phyloP scores from a whole-genome alignment of 2,329 filamentous ascomycete genomes.

The Setomelanomma holmii region DNA sequence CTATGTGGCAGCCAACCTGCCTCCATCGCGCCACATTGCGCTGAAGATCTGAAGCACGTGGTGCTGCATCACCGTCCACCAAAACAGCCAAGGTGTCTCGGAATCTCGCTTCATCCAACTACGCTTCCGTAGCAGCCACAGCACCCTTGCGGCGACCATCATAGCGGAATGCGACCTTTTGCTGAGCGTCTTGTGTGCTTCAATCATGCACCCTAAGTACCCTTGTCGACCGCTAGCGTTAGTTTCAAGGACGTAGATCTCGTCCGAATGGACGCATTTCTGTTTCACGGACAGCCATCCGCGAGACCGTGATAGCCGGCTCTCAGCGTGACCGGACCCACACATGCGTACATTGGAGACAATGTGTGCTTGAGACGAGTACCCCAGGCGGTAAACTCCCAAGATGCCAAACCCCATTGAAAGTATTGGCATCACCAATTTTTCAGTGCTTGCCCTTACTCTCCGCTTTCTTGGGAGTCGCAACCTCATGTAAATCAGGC shows the following conservation, averaged over 20 bases:
- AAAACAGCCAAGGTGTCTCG: constrained; percentile 40
- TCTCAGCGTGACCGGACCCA: constrained; percentile 18
- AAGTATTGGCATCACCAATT: constrained; percentile 39
- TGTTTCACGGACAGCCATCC: constrained; percentile 21
- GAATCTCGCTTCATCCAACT: constrained; percentile 22
- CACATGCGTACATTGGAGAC: constrained; percentile 31
- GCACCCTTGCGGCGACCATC: constrained; percentile 3
- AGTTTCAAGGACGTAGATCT: constrained; percentile 32
- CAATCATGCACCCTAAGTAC: constrained; percentile 13
- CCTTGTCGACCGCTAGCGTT: constrained; percentile 26
- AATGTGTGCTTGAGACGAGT: constrained; percentile 27
- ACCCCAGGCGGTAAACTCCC: constrained; percentile 21
- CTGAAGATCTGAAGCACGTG: constrained; percentile 27
- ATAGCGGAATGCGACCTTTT: constrained; percentile 2
- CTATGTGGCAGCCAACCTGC: constrained; percentile 8
- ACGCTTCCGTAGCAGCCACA: constrained; percentile 9
- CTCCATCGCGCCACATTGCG: constrained; percentile 5
- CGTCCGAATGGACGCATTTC: constrained; percentile 15
- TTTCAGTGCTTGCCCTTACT: constrained; percentile 23
- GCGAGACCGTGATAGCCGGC: constrained; percentile 9
- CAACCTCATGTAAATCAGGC: constrained; percentile 22
- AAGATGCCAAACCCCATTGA: constrained; percentile 31
- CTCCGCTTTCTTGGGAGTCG: constrained; percentile 25
- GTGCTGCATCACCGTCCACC: constrained; percentile 29
- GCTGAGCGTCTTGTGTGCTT: constrained; percentile 5